Evolutionary conservation across 164 flowering plant genomes (phyloP).

Genomic region (Nelumbo lutea): DNA sequence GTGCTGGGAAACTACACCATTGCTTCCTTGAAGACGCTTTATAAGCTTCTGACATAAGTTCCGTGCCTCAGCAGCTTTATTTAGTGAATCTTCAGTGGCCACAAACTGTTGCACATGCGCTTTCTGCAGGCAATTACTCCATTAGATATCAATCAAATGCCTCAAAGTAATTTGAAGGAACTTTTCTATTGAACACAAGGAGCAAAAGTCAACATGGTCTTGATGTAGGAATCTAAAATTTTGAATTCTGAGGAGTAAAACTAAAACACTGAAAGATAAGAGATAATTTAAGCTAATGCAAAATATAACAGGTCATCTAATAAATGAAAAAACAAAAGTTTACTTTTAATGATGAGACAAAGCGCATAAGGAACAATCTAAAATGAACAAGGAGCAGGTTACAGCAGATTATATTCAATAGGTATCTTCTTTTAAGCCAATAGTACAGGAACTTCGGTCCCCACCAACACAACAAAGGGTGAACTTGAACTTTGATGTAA

Average conservation of each 20-base stretch:
- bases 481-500: too few relatives aligned
- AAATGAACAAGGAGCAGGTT: neutral
- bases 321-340: neutral
- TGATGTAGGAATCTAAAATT: neutral
- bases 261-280: neutral
- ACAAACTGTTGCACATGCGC: slow-evolving; percentile 98
- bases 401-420: too few relatives aligned
- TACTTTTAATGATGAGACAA: too few relatives aligned
- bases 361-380: neutral
- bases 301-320: neutral
- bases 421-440: too few relatives aligned
- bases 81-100: slow-evolving; percentile 97
- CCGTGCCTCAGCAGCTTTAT: slow-evolving; percentile 96
- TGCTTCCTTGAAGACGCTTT: slow-evolving; percentile 65
- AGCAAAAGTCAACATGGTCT: neutral
- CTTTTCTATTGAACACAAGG: neutral
- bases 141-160: slow-evolving; percentile 11
- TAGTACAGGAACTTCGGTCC: too few relatives aligned
- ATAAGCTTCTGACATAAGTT: slow-evolving; percentile 60
- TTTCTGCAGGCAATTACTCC: slow-evolving; percentile 50
- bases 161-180: neutral
- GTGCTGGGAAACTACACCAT: slow-evolving; percentile 43
- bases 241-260: neutral
- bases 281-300: neutral
- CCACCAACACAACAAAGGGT: too few relatives aligned